These are phyloP conservation scores for Dactylellina parvicollis DNA, from an alignment of 2,329 filamentous ascomycete species.

Conservation along the genomic window DNA sequence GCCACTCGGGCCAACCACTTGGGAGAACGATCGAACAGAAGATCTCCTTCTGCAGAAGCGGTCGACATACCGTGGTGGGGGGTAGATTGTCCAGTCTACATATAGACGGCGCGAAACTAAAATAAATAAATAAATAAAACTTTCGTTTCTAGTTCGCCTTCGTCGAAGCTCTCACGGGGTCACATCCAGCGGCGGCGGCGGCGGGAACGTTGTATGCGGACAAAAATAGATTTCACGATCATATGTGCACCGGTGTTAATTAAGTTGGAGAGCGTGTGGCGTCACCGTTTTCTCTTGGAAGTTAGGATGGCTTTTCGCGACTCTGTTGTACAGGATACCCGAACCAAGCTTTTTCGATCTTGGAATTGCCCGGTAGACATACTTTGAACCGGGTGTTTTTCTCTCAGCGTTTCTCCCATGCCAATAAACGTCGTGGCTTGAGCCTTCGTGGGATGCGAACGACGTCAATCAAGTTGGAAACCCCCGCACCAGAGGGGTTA, in stretches of 20 bases:
- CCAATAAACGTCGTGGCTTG: background rate
- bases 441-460: slow-evolving; percentile 5
- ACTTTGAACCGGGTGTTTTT: background rate
- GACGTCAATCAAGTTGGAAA: slow-evolving; percentile 40
- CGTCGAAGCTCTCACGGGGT: background rate
- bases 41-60: too few species aligned
- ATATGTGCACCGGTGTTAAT: slow-evolving; percentile 15
- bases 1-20: background rate
- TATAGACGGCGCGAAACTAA: slow-evolving; percentile 35
- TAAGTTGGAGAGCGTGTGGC: slow-evolving; percentile 46
- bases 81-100: slow-evolving; percentile 7
- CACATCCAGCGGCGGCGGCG: background rate
- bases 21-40: background rate
- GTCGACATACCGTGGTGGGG: slow-evolving; percentile 14
- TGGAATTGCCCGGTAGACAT: background rate
- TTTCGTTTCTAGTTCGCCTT: slow-evolving; percentile 37
- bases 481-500: slow-evolving; percentile 4
- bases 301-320: slow-evolving; percentile 1
- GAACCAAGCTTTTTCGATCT: slow-evolving; percentile 8
- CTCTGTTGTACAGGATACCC: slow-evolving; percentile 1
- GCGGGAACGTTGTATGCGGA: background rate
- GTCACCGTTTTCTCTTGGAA: slow-evolving; percentile 50
- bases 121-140: slow-evolving; percentile 14
- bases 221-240: slow-evolving; percentile 39
- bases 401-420: background rate